A percentile compares a stretch with the other conserved stretches of the same genome.
Conservation (phyloP, 1,139 yeast genomes). For the Candida sanyaensis region DNA sequence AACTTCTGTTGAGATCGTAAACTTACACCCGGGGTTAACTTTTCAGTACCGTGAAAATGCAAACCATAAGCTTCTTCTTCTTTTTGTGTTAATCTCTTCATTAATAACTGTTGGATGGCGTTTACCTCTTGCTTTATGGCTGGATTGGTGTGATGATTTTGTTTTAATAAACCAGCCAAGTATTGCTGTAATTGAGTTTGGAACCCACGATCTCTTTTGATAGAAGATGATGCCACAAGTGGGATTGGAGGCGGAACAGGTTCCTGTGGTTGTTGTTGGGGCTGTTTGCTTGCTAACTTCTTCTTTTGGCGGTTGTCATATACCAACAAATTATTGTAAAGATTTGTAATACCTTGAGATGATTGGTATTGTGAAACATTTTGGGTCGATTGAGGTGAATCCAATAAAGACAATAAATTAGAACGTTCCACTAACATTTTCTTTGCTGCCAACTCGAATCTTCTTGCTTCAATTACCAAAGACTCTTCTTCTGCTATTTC, state of each 20-base stretch:
- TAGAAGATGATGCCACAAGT: constrained; percentile 53
- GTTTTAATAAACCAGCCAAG: constrained; percentile 40
- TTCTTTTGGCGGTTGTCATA: constrained; percentile 65
- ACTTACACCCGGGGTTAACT: constrained; percentile 74
- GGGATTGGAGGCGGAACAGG: constrained; percentile 65
- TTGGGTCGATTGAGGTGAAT: constrained; percentile 84
- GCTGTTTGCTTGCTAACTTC: constrained; percentile 21
- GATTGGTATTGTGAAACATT: constrained; percentile 77
- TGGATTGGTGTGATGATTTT: constrained; percentile 28
- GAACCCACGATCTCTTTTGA: constrained; percentile 51
- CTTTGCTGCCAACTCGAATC: constrained; percentile 91
- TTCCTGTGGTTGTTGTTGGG: constrained; percentile 42
- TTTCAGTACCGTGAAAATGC: constrained; percentile 72
- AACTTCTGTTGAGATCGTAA: constrained; percentile 66
- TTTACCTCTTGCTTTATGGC: constrained; percentile 36
- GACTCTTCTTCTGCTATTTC: constrained; percentile 98
- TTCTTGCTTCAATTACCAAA: constrained; percentile 85
- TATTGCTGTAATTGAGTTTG: constrained; percentile 54
- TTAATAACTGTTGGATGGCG: constrained; percentile 44
- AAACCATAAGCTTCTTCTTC: constrained; percentile 90
- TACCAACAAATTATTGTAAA: constrained; percentile 78
- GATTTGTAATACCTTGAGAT: constrained; percentile 86
- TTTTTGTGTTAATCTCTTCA: constrained; percentile 65
- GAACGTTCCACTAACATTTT: constrained; percentile 85
- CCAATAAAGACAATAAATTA: constrained; percentile 73